phyloP scores from a whole-genome alignment of 352 stramenopile genomes.

The Aphanomyces stellatus region DNA sequence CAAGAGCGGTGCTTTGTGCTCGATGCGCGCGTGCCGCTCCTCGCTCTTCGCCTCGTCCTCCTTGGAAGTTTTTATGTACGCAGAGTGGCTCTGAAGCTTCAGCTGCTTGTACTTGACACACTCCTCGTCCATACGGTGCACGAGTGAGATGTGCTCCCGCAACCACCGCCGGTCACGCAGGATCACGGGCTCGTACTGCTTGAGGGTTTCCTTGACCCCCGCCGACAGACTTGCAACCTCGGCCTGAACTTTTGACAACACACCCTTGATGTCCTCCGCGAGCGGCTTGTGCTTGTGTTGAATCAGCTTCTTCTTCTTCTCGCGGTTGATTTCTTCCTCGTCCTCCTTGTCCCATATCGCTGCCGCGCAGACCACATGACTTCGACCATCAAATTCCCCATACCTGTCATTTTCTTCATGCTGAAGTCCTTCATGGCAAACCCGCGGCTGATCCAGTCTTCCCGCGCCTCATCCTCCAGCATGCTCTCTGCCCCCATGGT shows the following conservation, averaged over 20 bases:
- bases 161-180: conserved; percentile 43
- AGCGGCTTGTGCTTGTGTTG: conserved; percentile 13
- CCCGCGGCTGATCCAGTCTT: conserved; percentile 61
- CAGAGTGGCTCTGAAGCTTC: conserved; percentile 30
- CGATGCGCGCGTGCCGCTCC: conserved; percentile 50
- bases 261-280: conserved; percentile 2
- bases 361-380: conserved; percentile 14
- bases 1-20: conserved; percentile 41
- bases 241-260: conserved; percentile 2
- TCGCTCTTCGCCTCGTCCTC: conserved; percentile 38
- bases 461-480: conserved; percentile 59
- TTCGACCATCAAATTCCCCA: neutral
- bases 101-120: conserved; percentile 43
- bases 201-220: neutral
- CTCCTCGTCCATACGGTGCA: conserved; percentile 55
- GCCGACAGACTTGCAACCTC: neutral
- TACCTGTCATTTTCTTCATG: conserved; percentile 54
- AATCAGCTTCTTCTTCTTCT: conserved; percentile 34
- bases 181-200: conserved; percentile 39
- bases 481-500: conserved; percentile 30
- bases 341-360: conserved; percentile 58
- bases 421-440: conserved; percentile 53
- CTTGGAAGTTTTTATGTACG: conserved; percentile 32
- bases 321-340: conserved; percentile 26
- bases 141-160: conserved; percentile 45